phyloP scores from a whole-genome alignment of 1,139 yeast species.

The Saccharomyces hybrid region DNA sequence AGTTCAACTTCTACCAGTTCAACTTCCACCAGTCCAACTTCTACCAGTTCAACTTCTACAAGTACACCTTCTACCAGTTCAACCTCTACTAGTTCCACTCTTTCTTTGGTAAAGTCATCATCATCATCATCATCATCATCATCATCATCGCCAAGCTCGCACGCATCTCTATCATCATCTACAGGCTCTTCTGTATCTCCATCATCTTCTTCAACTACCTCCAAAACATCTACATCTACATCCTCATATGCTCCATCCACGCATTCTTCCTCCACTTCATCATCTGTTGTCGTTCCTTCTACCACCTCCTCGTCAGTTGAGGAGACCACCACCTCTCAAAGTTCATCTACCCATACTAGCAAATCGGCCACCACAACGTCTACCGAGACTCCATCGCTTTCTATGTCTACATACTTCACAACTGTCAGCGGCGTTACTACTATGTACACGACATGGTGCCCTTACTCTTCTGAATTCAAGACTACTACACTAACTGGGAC shows the following conservation, averaged over 20 bases:
- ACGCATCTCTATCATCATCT: neutral
- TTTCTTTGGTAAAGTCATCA: too few relatives aligned
- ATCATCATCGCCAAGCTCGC: too few relatives aligned
- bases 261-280: neutral
- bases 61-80: too few relatives aligned
- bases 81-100: too few relatives aligned
- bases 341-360: neutral
- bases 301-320: neutral
- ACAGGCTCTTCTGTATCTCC: neutral
- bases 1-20: neutral
- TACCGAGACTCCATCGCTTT: neutral
- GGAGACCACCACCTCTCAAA: neutral
- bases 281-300: neutral
- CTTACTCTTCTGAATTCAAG: neutral
- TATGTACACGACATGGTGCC: constrained; percentile 6
- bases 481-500: neutral
- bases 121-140: too few relatives aligned
- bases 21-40: neutral
- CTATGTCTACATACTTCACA: constrained; percentile 1
- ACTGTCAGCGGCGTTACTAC: constrained; percentile 3
- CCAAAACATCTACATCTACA: neutral
- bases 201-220: neutral
- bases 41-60: neutral
- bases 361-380: neutral
- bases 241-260: neutral